These are phyloP conservation scores for Paratrypanosoma confusum DNA, from an alignment of 208 protist species.

Conservation along the genomic window DNA sequence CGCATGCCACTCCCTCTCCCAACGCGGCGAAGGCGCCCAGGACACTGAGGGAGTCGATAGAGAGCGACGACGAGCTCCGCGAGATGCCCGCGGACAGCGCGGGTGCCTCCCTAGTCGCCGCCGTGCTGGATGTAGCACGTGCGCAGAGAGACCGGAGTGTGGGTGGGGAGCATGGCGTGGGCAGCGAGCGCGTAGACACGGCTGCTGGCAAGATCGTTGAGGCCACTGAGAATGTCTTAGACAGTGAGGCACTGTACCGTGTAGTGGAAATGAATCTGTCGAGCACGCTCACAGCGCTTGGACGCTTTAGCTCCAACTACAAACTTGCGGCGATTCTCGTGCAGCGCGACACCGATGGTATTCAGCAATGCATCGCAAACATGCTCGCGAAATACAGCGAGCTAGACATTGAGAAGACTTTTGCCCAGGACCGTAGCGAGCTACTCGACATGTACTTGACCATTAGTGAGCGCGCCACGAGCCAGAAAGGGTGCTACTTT, in stretches of 20 bases:
- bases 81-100: no score
- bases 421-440: conserved; percentile 38
- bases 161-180: no score
- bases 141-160: no score
- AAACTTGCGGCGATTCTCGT: conserved; percentile 74
- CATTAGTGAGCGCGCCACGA: conserved; percentile 38
- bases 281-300: conserved; percentile 36
- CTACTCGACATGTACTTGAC: conserved; percentile 41
- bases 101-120: no score
- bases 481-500: conserved; percentile 77
- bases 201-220: no score
- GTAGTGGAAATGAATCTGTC: conserved; percentile 54
- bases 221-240: no score
- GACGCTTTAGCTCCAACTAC: conserved; percentile 64
- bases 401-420: conserved; percentile 44
- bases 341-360: conserved; percentile 63
- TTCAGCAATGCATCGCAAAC: conserved; percentile 56
- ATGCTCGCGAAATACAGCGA: conserved; percentile 72
- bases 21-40: no score
- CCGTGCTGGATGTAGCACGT: no score
- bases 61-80: no score
- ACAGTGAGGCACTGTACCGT: conserved; percentile 36
- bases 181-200: no score
- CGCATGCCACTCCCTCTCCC: no score
- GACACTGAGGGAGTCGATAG: no score